Percentiles rank a stretch among this genome's conserved stretches.
phyloP scores from a whole-genome alignment of 139 green algal species.

The Astrephomene gubernaculifera region DNA sequence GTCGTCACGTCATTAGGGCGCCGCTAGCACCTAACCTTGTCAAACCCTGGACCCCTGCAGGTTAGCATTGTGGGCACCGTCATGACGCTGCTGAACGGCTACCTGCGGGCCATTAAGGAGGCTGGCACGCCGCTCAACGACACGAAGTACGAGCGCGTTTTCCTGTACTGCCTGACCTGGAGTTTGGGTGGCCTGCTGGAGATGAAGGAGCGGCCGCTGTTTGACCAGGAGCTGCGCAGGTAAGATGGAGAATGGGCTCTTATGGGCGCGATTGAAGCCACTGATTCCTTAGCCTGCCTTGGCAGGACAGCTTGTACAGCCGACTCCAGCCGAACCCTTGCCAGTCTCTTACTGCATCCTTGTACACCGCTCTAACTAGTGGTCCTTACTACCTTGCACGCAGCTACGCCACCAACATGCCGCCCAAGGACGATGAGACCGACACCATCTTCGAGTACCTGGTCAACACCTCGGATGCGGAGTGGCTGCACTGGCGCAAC shows the following conservation, averaged over 20 bases:
- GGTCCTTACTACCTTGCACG: too few relatives aligned
- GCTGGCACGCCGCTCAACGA: conserved; percentile 52
- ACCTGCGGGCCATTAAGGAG: conserved; percentile 62
- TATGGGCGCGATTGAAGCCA: too few relatives aligned
- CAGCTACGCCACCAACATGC: conserved; percentile 52
- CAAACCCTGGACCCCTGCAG: too few relatives aligned
- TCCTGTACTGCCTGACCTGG: conserved; percentile 92
- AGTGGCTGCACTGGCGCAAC: conserved; percentile 87
- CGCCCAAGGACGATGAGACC: conserved; percentile 61
- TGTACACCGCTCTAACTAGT: not conserved
- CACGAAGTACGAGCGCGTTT: conserved; percentile 83
- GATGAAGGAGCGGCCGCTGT: conserved; percentile 73
- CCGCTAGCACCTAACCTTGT: too few relatives aligned
- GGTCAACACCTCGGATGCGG: conserved; percentile 72
- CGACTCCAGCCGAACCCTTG: too few relatives aligned
- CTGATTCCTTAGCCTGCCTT: too few relatives aligned
- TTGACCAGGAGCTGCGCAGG: conserved; percentile 77
- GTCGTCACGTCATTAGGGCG: too few relatives aligned
- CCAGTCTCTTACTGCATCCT: not conserved
- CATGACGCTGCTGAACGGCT: conserved; percentile 85
- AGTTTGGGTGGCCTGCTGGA: conserved; percentile 87
- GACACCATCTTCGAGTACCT: conserved; percentile 92
- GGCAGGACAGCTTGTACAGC: too few relatives aligned
- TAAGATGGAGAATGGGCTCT: too few relatives aligned
- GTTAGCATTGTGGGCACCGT: conserved; percentile 85